These are phyloP conservation scores for Artemisia tridentata DNA, from an alignment of 129 eudicot species.

Conservation along the genomic window DNA sequence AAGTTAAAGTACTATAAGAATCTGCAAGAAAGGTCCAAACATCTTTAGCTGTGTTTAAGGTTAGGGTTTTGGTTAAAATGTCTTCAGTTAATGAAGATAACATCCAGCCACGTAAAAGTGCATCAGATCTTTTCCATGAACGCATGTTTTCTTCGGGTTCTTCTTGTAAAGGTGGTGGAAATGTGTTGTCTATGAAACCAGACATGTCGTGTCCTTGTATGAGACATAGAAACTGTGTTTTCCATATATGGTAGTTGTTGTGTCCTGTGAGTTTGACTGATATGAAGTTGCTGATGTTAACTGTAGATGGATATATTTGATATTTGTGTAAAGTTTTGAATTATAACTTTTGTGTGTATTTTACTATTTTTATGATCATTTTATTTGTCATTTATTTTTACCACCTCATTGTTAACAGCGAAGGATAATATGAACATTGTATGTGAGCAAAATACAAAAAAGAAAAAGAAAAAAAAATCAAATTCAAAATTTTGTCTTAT, in stretches of 20 bases:
- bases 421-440: too few relatives aligned
- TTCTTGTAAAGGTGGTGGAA: constrained; percentile 8
- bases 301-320: constrained; percentile 23
- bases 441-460: too few relatives aligned
- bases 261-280: constrained; percentile 29
- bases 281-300: constrained; percentile 29
- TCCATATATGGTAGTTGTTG: constrained; percentile 28
- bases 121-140: constrained; percentile 39
- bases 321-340: too few relatives aligned
- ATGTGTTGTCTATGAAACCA: constrained; percentile 27
- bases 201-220: constrained; percentile 35
- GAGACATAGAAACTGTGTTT: constrained; percentile 35
- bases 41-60: constrained; percentile 25
- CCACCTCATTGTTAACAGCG: too few relatives aligned
- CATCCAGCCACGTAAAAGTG: constrained; percentile 41
- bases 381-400: too few relatives aligned
- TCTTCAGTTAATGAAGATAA: constrained; percentile 28
- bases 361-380: too few relatives aligned
- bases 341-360: too few relatives aligned
- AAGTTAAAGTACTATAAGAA: constrained; percentile 1
- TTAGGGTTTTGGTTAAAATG: constrained; percentile 9
- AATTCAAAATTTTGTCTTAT: too few relatives aligned
- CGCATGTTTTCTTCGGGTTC: background rate
- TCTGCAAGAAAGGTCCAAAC: constrained; percentile 24
- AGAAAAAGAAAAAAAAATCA: too few relatives aligned